These are phyloP conservation scores for Schizochytrium sp. DNA, from an alignment of 108 stramenopile genomes.

Conservation along the genomic window DNA sequence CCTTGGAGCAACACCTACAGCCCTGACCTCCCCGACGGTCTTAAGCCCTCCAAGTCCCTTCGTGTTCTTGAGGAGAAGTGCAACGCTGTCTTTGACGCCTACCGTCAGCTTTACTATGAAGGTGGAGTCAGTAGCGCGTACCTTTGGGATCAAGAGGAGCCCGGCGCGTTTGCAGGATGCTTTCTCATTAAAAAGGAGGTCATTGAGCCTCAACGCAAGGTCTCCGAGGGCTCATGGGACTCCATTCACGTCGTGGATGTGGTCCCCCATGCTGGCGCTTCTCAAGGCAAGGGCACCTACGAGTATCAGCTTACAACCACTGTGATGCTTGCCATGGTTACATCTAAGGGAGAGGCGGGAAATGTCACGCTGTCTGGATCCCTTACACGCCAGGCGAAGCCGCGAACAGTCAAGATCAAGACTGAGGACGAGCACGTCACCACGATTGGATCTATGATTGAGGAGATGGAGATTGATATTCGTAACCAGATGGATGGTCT, in stretches of 20 bases:
- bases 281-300: slow-evolving; percentile 64
- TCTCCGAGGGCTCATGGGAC: slow-evolving; percentile 82
- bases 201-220: slow-evolving; percentile 66
- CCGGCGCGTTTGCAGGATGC: slow-evolving; percentile 79
- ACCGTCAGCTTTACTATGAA: slow-evolving; percentile 89
- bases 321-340: slow-evolving; percentile 78
- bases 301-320: slow-evolving; percentile 86
- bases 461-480: slow-evolving; percentile 91
- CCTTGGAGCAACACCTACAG: slow-evolving; percentile 80
- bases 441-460: slow-evolving; percentile 92
- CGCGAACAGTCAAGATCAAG: background rate
- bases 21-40: slow-evolving; percentile 75
- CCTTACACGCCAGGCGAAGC: slow-evolving; percentile 68
- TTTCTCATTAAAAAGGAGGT: slow-evolving; percentile 89
- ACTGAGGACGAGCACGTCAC: slow-evolving; percentile 79
- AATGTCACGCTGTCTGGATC: slow-evolving; percentile 72
- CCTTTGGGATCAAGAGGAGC: slow-evolving; percentile 82
- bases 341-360: slow-evolving; percentile 62
- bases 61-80: slow-evolving; percentile 74
- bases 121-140: slow-evolving; percentile 85
- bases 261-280: slow-evolving; percentile 64
- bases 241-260: slow-evolving; percentile 90
- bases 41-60: slow-evolving; percentile 70
- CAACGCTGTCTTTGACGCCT: slow-evolving; percentile 92
- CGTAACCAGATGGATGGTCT: slow-evolving; percentile 83